A percentile compares a stretch with the other conserved stretches of the same genome.
Conservation (phyloP, 1,284 basidiomycete genomes). For the Trametes polyzona region DNA sequence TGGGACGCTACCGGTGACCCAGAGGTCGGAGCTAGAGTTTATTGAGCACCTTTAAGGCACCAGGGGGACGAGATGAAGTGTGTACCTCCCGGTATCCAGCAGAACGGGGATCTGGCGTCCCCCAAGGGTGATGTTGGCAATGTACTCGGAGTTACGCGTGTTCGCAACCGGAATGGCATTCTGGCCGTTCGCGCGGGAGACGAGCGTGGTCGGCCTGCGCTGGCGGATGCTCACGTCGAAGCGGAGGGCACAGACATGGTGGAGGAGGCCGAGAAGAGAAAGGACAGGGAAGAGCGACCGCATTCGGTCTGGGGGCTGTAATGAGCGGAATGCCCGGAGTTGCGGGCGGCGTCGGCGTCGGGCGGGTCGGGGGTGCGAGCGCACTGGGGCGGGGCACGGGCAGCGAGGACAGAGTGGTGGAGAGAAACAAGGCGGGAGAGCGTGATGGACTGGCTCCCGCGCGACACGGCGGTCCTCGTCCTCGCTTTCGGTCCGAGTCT, state of each 20-base stretch:
- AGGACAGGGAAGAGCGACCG: conserved; percentile 51
- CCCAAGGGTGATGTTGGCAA: conserved; percentile 42
- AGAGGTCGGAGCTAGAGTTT: conserved; percentile 60
- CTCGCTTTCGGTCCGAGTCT: not conserved
- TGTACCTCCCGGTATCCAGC: conserved; percentile 46
- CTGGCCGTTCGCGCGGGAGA: conserved; percentile 14
- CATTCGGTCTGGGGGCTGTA: conserved; percentile 39
- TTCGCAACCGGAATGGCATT: conserved; percentile 18
- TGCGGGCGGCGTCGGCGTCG: conserved; percentile 12
- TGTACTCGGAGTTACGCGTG: conserved; percentile 41
- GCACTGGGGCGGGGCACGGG: conserved; percentile 1
- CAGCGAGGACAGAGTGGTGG: not conserved
- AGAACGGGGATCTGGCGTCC: conserved; percentile 40
- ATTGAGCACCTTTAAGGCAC: not conserved
- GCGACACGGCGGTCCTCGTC: not conserved
- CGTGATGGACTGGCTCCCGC: not conserved
- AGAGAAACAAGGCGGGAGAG: not conserved
- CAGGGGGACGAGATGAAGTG: not conserved
- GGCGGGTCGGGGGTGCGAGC: conserved; percentile 14
- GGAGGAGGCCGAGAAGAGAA: conserved; percentile 45
- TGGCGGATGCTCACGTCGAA: conserved; percentile 52
- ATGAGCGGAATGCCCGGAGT: conserved; percentile 27
- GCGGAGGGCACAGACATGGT: conserved; percentile 43
- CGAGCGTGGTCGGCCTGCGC: conserved; percentile 23
- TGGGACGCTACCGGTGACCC: conserved; percentile 56